These are phyloP conservation scores for Sphenostylis stenocarpa DNA, from an alignment of 306 rosid genomes.

Conservation along the genomic window DNA sequence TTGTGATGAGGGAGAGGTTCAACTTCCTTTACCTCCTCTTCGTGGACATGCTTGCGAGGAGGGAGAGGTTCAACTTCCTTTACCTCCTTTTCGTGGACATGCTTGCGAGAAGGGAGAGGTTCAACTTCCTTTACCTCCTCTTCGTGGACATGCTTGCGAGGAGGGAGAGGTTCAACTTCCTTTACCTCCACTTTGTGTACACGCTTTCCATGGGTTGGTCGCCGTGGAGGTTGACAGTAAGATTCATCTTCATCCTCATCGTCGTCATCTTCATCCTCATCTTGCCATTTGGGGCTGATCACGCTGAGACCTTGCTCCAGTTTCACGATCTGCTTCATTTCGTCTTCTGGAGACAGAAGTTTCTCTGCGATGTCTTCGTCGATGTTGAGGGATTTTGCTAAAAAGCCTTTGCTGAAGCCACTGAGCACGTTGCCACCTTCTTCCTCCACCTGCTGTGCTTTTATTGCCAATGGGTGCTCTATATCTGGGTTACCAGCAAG, in stretches of 20 bases:
- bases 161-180: too few species aligned
- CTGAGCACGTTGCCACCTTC: slow-evolving; percentile 26
- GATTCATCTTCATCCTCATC: not conserved
- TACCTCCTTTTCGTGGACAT: not conserved
- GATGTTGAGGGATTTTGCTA: slow-evolving; percentile 43
- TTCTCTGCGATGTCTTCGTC: slow-evolving; percentile 30
- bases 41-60: too few species aligned
- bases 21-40: too few species aligned
- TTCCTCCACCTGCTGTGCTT: not conserved
- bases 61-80: not conserved
- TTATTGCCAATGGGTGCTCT: slow-evolving; percentile 31
- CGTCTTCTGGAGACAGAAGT: slow-evolving; percentile 37
- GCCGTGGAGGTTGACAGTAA: not conserved
- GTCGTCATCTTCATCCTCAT: not conserved
- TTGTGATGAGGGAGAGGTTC: too few species aligned
- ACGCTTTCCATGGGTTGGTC: not conserved
- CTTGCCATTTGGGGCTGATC: slow-evolving; percentile 38
- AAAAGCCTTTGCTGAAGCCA: slow-evolving; percentile 38
- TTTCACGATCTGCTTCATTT: slow-evolving; percentile 39
- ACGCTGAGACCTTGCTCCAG: slow-evolving; percentile 39
- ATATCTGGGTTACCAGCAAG: slow-evolving; percentile 58
- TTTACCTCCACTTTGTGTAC: too few species aligned
- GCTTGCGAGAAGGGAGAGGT: too few species aligned
- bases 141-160: too few species aligned
- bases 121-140: too few species aligned